Conservation (phyloP, 768 basidiomycete genomes). For the Trametes coccinea region DNA sequence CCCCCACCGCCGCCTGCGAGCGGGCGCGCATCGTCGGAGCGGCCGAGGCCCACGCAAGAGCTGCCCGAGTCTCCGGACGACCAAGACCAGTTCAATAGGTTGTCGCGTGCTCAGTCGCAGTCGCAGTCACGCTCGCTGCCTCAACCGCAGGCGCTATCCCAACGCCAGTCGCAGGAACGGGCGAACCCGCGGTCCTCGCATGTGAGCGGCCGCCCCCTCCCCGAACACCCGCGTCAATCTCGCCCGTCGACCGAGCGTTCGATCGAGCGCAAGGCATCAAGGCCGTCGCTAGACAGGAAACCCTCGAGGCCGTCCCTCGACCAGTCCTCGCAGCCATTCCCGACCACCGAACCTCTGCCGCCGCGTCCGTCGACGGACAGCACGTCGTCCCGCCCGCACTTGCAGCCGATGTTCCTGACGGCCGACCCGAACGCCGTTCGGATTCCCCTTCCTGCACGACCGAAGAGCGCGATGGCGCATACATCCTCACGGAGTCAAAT, state of each 20-base stretch:
- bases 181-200: background rate
- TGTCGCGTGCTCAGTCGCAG: background rate
- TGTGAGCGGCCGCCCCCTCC: constrained; percentile 13
- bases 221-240: constrained; percentile 11
- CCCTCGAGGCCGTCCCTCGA: constrained; percentile 19
- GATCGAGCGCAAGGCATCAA: constrained; percentile 6
- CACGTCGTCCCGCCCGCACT: constrained; percentile 11
- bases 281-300: background rate
- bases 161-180: constrained; percentile 8
- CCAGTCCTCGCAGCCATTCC: constrained; percentile 8
- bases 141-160: background rate
- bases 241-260: constrained; percentile 9
- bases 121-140: too few relatives aligned
- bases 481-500: background rate
- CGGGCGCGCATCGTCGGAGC: constrained; percentile 11
- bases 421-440: constrained; percentile 19
- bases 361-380: constrained; percentile 17
- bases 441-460: constrained; percentile 14
- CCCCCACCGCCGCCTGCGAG: constrained; percentile 49
- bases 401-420: constrained; percentile 20
- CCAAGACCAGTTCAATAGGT: constrained; percentile 5
- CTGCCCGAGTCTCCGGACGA: constrained; percentile 21
- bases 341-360: background rate
- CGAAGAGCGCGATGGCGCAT: constrained; percentile 18
- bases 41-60: constrained; percentile 17